Base-by-base conservation (phyloP, 768 basidiomycete species). In the Porpolomopsis calyptriformis region DNA sequence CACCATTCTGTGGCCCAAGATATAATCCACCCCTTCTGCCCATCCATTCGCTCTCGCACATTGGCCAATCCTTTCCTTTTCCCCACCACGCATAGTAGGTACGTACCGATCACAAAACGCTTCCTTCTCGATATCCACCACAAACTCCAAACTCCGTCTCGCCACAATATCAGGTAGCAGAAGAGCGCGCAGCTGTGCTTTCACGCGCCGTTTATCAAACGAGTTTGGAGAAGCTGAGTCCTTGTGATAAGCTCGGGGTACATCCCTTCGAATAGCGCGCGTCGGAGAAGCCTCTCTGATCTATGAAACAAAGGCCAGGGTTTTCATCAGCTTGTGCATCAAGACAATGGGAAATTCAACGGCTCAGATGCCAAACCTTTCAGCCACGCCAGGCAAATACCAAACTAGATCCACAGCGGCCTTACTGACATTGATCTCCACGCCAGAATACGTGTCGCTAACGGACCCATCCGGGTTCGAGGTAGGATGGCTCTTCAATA, bases 341-440 rank as follows among this genome's bases (percentile, higher is more conserved):
- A n/a, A n/a, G n/a, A n/a, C n/a, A n/a, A n/a, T n/a, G n/a, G n/a
- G n/a, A n/a, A n/a, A n/a, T n/a, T n/a, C n/a, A n/a, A n/a, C n/a
- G n/a, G n/a, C 85, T 58, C 55, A 87, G 87, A 96, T 91, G 18
- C 82, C 85, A 55, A 98, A 90, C n/a, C 94, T 71, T 53, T 88
- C 85, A 0, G 94, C 94, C 1, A 98, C 80, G 9, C 91, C 90
- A 36, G 93, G 93, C 1, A 96, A 67, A 60, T 85, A 89, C 93
- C 93, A 97, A 11, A 97, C 92, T 0, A 93, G 94, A 58, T 97
- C 94, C 6, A 97, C 83, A 0, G 94, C 93, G 0, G 92, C 93
- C 66, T 97, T 97, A 60, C 79, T 82, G n/a, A 85, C 76, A 37
- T 68, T 77, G 10, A 97, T 77, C 67, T 98, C 94, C 14, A 97